Evolutionary conservation across 2,329 filamentous ascomycete genomes (phyloP).

Genomic region (Epichloe gansuensis): DNA sequence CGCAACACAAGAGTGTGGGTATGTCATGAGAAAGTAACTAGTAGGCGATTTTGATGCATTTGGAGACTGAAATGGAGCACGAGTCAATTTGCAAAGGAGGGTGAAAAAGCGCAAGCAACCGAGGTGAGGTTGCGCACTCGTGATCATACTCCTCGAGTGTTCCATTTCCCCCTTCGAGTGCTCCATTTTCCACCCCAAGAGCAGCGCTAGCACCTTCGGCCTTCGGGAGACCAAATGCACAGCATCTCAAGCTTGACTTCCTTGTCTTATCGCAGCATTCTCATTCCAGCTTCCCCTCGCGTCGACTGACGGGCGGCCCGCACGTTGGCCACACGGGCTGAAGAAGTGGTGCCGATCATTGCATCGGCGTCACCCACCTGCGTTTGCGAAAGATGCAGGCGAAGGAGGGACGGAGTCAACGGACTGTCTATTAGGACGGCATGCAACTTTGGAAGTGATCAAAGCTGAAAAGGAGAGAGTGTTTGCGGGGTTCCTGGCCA

Average conservation of each 20-base stretch:
- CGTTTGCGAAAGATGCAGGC: too few relatives aligned
- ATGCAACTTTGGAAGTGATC: too few relatives aligned
- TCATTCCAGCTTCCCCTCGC: constrained; percentile 1
- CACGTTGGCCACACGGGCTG: neutral
- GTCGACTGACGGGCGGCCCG: neutral
- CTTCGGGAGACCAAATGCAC: neutral
- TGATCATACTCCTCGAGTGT: neutral
- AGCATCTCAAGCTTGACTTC: neutral
- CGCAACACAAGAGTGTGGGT: neutral
- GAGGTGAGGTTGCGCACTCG: neutral
- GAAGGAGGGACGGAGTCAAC: too few relatives aligned
- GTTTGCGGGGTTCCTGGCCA: too few relatives aligned
- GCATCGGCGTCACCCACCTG: too few relatives aligned
- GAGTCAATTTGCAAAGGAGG: neutral
- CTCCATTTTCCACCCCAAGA: neutral
- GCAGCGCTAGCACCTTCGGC: neutral
- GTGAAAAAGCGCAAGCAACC: neutral
- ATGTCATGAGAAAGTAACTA: neutral
- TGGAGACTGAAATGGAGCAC: neutral
- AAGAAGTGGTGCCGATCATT: neutral
- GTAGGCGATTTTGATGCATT: neutral
- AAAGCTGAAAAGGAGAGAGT: too few relatives aligned
- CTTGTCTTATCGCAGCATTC: neutral
- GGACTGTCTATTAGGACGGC: too few relatives aligned
- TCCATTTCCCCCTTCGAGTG: neutral